Percentiles rank a stretch among this genome's conserved stretches.
These are phyloP conservation scores for Fusarium cyanostomum DNA, from an alignment of 2,329 filamentous ascomycete genomes.

Conservation along the genomic window DNA sequence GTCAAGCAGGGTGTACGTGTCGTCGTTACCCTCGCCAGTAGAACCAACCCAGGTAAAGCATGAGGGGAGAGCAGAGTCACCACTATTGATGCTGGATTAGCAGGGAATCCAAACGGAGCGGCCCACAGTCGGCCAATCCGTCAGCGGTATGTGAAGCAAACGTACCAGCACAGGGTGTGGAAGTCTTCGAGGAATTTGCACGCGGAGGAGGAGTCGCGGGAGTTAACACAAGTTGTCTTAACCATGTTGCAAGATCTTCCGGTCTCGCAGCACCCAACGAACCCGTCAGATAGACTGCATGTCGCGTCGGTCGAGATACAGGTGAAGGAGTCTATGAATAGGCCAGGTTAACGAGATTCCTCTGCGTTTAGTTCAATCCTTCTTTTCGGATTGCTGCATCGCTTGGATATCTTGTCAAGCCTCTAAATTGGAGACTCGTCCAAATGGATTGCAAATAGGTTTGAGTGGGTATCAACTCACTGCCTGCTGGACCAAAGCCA, in stretches of 20 bases:
- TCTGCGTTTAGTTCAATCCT: background rate
- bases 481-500: conserved; percentile 43
- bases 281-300: conserved; percentile 41
- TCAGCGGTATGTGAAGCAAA: background rate
- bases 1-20: conserved; percentile 40
- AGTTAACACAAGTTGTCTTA: conserved; percentile 48
- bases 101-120: background rate
- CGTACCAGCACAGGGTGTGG: conserved; percentile 51
- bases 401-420: background rate
- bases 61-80: conserved; percentile 6
- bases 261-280: conserved; percentile 47
- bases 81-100: conserved; percentile 30
- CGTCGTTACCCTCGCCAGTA: conserved; percentile 25
- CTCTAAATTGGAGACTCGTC: background rate
- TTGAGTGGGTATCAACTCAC: conserved; percentile 38
- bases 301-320: conserved; percentile 42
- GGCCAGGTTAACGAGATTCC: background rate
- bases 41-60: conserved; percentile 47
- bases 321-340: conserved; percentile 40
- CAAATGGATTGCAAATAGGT: background rate
- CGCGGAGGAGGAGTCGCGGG: conserved; percentile 29
- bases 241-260: conserved; percentile 43
- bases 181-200: conserved; percentile 44
- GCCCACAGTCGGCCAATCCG: background rate
- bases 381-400: background rate